phyloP scores from a whole-genome alignment of 108 stramenopile genomes.

The Fistulifera solaris region DNA sequence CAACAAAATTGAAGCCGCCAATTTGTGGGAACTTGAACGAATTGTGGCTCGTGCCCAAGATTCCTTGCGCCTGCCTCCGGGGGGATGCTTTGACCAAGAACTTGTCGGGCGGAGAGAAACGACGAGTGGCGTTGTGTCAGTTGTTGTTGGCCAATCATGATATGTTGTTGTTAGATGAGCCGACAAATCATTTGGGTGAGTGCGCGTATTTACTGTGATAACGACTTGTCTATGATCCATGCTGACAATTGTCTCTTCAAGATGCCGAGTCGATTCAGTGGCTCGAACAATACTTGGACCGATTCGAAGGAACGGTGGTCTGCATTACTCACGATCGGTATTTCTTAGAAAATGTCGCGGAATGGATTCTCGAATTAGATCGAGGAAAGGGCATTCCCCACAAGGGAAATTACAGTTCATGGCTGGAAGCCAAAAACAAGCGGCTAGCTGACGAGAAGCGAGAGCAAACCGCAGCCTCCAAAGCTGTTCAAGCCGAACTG shows the following conservation, averaged over 20 bases:
- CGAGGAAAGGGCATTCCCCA: slow-evolving; percentile 87
- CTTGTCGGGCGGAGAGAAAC: slow-evolving; percentile 94
- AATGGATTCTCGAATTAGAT: slow-evolving; percentile 96
- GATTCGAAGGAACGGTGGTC: slow-evolving; percentile 94
- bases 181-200: slow-evolving; percentile 37
- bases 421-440: slow-evolving; percentile 87
- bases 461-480: slow-evolving; percentile 60
- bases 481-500: slow-evolving; percentile 75
- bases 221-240: background rate
- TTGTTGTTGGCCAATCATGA: slow-evolving; percentile 83
- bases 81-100: slow-evolving; percentile 61
- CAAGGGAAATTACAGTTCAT: slow-evolving; percentile 91
- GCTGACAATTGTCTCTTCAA: background rate
- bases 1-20: slow-evolving; percentile 78
- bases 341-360: slow-evolving; percentile 91
- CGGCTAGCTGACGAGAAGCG: slow-evolving; percentile 83
- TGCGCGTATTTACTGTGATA: background rate
- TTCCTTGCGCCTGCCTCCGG: slow-evolving; percentile 67
- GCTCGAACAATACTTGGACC: slow-evolving; percentile 83
- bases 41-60: slow-evolving; percentile 77
- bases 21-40: slow-evolving; percentile 83
- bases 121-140: slow-evolving; percentile 85
- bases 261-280: slow-evolving; percentile 38
- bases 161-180: slow-evolving; percentile 86
- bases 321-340: slow-evolving; percentile 93